A percentile compares a stretch with the other conserved stretches of the same genome.
Conservation (phyloP, 495 filamentous ascomycete species). For the Rostrohypoxylon terebratum region DNA sequence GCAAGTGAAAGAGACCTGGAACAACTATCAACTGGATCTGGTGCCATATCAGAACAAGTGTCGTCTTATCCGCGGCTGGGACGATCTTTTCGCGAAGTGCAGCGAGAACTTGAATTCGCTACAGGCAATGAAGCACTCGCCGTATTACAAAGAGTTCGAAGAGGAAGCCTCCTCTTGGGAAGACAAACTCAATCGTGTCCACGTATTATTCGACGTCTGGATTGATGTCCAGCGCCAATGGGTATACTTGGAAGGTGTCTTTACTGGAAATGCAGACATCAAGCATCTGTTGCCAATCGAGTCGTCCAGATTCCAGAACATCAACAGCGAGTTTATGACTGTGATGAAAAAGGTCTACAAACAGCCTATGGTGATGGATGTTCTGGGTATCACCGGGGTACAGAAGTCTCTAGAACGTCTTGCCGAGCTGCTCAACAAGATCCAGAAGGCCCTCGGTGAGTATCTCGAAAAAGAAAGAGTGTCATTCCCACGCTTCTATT, state of each 20-base stretch:
- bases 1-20: constrained; percentile 96
- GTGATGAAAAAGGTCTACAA: constrained; percentile 99
- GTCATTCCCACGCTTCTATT: constrained; percentile 98
- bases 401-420: constrained; percentile 95
- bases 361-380: constrained; percentile 92
- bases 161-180: constrained; percentile 97
- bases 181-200: constrained; percentile 96
- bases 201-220: constrained; percentile 98
- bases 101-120: constrained; percentile 97
- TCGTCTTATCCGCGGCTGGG: constrained; percentile 95
- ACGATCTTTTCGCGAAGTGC: constrained; percentile 97
- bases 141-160: constrained; percentile 98
- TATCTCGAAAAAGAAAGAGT: constrained; percentile 97
- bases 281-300: constrained; percentile 97
- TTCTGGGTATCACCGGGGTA: constrained; percentile 92
- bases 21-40: constrained; percentile 90
- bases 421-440: constrained; percentile 96
- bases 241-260: constrained; percentile 99
- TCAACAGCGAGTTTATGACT: constrained; percentile 96
- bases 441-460: constrained; percentile 98
- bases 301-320: constrained; percentile 96
- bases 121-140: constrained; percentile 98
- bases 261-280: constrained; percentile 98
- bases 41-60: constrained; percentile 98
- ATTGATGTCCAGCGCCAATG: constrained; percentile 99